Base-by-base conservation (phyloP, 1,139 yeast species). In the Kurtzmaniella quercitrusa region DNA sequence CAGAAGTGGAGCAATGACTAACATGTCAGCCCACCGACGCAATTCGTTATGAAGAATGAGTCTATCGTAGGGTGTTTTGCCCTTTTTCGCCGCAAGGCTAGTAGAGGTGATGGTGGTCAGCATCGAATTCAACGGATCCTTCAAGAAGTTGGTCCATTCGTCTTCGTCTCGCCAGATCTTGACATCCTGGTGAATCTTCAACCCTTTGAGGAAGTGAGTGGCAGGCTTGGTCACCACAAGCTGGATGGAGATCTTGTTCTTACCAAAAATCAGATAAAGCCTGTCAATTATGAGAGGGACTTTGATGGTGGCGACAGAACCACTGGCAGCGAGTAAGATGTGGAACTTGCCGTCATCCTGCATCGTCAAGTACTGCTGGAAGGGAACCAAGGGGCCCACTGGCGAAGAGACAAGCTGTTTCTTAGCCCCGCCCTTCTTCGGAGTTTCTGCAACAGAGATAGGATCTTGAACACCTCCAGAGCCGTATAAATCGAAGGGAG, bases 231-330 rank as follows among this genome's bases (percentile, higher is more conserved):
- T 91, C 14, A 87, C 85, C 29, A 93, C 88, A 44, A 93, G 70
- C 63, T 93, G 98, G 46, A 93, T 86, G 2, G 89, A 80, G 17
- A 89, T 80, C 48, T 81, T 81, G 37, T 81, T 77, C 2, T 77
- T 70, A 2, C 91, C 88, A 62, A 83, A 89, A 17, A 82, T 73
- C 60, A 86, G 86, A 58, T 83, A 84, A 39, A 90, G 70, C 57
- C 87, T 87, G 58, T 87, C 94, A 51, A 90, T 85, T 39, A 90
- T 86, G 52, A 85, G 63, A 0, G 96, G 96, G 29, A 93, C 85
- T 59, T 93, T 93, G 48, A 91, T 89, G 2, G 98, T 88, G 5
- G 98, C 98, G 5, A 93, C 97, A 1, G 96, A 86, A 1, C 98
- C 99, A 1, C 98, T 89, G 31, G 95, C 95, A 16, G 95, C 98